Evolutionary conservation across 2,329 filamentous ascomycete genomes (phyloP).

Genomic region (Ophiostoma australiae): DNA sequence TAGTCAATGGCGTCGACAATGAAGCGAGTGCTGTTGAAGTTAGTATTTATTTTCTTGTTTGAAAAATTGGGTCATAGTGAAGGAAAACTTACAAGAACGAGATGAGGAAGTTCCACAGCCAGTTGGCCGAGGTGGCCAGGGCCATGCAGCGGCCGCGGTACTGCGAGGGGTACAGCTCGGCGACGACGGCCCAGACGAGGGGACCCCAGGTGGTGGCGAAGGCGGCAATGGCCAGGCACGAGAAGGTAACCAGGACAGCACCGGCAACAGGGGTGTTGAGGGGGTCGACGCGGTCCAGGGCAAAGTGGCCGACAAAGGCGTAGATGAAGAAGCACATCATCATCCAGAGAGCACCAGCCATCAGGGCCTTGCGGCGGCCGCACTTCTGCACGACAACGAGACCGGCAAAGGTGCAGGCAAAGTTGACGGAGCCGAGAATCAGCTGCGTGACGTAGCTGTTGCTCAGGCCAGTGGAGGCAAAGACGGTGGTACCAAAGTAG

Average conservation of each 20-base stretch:
- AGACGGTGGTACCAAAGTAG: conserved; percentile 58
- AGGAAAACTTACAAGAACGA: conserved; percentile 10
- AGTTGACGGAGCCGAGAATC: conserved; percentile 61
- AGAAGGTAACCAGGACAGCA: conserved; percentile 49
- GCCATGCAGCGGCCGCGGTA: conserved; percentile 59
- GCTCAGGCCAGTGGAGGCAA: conserved; percentile 50
- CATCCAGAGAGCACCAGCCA: conserved; percentile 66
- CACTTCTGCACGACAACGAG: conserved; percentile 59
- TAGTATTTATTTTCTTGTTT: neutral
- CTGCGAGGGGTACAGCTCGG: conserved; percentile 60
- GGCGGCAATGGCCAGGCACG: conserved; percentile 64
- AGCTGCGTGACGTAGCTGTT: conserved; percentile 56
- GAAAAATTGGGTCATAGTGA: neutral
- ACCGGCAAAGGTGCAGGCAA: conserved; percentile 58
- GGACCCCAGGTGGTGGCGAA: conserved; percentile 57
- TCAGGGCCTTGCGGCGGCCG: conserved; percentile 58
- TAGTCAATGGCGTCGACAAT: conserved; percentile 14
- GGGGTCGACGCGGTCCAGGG: conserved; percentile 46
- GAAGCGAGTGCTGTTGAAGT: neutral
- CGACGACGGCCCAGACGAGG: conserved; percentile 48
- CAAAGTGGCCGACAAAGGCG: conserved; percentile 38
- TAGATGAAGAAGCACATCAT: conserved; percentile 34
- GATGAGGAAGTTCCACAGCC: conserved; percentile 31
- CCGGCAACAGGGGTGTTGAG: conserved; percentile 49
- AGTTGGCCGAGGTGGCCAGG: conserved; percentile 64